These are phyloP conservation scores for Ramalina peruviana DNA, from an alignment of 495 filamentous ascomycete species.

Conservation along the genomic window DNA sequence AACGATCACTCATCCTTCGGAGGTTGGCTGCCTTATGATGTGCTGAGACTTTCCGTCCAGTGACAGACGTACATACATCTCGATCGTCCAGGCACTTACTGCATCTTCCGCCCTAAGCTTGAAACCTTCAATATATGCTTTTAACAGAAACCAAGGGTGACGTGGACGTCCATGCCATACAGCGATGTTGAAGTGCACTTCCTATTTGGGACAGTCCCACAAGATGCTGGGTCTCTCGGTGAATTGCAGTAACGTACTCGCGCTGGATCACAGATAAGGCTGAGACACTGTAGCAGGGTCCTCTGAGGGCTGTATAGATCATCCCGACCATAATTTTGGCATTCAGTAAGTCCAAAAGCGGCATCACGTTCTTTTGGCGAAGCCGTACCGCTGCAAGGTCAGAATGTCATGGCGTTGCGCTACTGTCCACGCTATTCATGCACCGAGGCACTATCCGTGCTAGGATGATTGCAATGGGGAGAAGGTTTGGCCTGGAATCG, in stretches of 20 bases:
- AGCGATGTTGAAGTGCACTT: no score
- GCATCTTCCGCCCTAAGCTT: no score
- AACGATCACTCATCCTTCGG: no score
- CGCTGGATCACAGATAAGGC: neutral
- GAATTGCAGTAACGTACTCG: no score
- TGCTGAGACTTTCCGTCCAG: no score
- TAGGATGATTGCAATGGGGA: slow-evolving; percentile 8
- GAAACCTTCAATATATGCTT: no score
- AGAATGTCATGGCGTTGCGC: slow-evolving; percentile 1
- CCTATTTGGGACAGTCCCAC: neutral
- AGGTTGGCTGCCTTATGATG: no score
- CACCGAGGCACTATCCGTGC: slow-evolving; percentile 13
- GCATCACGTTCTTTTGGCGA: slow-evolving; percentile 16
- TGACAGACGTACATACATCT: no score
- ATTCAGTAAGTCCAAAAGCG: slow-evolving; percentile 10
- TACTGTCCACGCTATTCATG: slow-evolving; percentile 1
- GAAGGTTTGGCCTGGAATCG: neutral
- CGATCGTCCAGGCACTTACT: no score
- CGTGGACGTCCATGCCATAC: no score
- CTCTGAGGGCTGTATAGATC: neutral
- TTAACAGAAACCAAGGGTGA: no score
- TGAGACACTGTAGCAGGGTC: neutral
- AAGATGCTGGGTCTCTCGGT: neutral
- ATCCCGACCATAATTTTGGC: neutral
- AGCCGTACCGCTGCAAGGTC: slow-evolving; percentile 20